phyloP scores from a whole-genome alignment of 768 basidiomycete genomes.

The Suillus spraguei region DNA sequence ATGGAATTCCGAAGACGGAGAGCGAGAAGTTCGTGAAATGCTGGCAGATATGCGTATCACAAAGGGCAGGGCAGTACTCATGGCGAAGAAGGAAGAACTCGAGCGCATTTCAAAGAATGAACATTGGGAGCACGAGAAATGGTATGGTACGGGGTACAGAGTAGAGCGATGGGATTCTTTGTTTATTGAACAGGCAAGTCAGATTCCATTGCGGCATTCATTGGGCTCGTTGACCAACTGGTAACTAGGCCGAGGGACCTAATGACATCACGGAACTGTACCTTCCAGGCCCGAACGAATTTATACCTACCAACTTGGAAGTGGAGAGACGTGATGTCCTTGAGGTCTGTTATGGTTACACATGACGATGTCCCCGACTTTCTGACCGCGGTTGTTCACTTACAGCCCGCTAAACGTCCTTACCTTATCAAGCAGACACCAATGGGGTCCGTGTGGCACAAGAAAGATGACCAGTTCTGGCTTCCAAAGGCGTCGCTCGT shows the following conservation, averaged over 20 bases:
- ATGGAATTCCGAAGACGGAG: constrained; percentile 59
- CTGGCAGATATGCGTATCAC: constrained; percentile 61
- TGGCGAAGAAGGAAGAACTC: constrained; percentile 71
- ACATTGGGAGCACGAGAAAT: constrained; percentile 79
- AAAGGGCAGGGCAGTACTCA: constrained; percentile 71
- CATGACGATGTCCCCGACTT: not conserved
- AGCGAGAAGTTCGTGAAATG: constrained; percentile 59
- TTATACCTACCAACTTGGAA: constrained; percentile 85
- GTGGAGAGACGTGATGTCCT: constrained; percentile 74
- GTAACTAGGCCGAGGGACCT: constrained; percentile 56
- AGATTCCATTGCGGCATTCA: not conserved
- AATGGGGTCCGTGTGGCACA: constrained; percentile 85
- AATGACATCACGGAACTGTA: constrained; percentile 70
- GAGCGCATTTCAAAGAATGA: constrained; percentile 53
- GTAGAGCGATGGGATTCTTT: constrained; percentile 69
- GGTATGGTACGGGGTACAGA: constrained; percentile 89
- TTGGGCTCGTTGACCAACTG: constrained; percentile 9
- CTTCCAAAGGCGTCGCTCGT: constrained; percentile 84
- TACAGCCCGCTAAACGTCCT: constrained; percentile 75
- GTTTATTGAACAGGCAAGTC: constrained; percentile 56
- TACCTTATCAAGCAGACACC: constrained; percentile 72
- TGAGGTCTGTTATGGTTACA: constrained; percentile 46
- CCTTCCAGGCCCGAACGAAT: constrained; percentile 86
- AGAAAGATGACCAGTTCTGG: constrained; percentile 97
- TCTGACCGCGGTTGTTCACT: constrained; percentile 9